Evolutionary conservation across 1,284 basidiomycete genomes (phyloP), one percentile per base, ranked within the genome.

Genomic region (Pulchroboletus neoregius): DNA sequence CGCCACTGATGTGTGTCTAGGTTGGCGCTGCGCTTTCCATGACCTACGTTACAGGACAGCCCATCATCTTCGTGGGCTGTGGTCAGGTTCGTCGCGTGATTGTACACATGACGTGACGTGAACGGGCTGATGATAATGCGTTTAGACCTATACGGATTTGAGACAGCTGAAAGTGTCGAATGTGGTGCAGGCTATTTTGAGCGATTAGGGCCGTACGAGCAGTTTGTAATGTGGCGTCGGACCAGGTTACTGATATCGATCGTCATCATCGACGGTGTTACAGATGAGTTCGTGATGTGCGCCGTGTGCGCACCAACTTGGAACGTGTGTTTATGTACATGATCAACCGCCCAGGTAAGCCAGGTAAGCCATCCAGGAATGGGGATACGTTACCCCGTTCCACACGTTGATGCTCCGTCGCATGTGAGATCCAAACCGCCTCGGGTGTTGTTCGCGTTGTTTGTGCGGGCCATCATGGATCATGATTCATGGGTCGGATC

Each of bases 21-120:
- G 94, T 97, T 44, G 94, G 94, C 32, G 94, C 94, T 3, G 94
- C 94, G 9, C 74, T 97, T 44, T 94, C 91, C 4, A 97, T 97
- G 94, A 95, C 94, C 33, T 96, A 95, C 67, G 91, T 95, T 35
- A 97, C 94, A 4, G 93, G 94, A 16, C 93, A 96, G 63, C 94
- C 94, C 9, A 96, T 97, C 66, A 76, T 96, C 22, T 97, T 97
- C 64, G 92, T 97, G 53, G 94, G 94, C 10, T 95, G 93, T 62
- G 94, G 94, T 33, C 92, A 95, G 82, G 89, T 90, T 55, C 46
- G 81, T 27, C 6, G 8, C 11, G 8, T 66, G 18, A 32, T 42
- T 41, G 1, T 43, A 15, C 26, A n/a, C 26, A 23, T 37, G 51
- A 43, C 47, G 23, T 47, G 38, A 32, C 30, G 24, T 35, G 28